Percentiles rank a stretch among this genome's conserved stretches.
Conservation (phyloP, 768 basidiomycete genomes). For the Auricularia sp. region DNA sequence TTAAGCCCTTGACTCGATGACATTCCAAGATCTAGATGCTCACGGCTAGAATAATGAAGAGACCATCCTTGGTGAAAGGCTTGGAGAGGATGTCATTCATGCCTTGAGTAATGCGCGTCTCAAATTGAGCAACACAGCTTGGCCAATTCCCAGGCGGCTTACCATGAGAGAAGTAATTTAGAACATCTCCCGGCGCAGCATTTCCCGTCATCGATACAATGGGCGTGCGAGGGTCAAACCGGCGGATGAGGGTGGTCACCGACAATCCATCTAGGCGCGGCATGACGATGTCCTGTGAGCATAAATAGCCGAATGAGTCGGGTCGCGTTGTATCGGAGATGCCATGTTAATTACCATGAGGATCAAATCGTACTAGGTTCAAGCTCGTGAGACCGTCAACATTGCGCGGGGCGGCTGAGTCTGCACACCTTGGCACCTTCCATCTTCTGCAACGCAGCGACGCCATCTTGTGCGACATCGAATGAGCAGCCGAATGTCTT, state of each 20-base stretch:
- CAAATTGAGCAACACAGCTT: not conserved
- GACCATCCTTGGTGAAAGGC: constrained; percentile 87
- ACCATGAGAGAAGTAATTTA: constrained; percentile 80
- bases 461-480: constrained; percentile 89
- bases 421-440: constrained; percentile 51
- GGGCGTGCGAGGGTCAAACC: constrained; percentile 91
- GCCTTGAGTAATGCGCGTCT: constrained; percentile 26
- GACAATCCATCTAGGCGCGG: constrained; percentile 75
- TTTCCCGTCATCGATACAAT: constrained; percentile 99
- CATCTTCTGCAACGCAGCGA: constrained; percentile 87
- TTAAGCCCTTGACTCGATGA: not conserved
- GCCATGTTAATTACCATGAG: constrained; percentile 53
- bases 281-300: constrained; percentile 79
- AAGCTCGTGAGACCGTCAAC: not conserved
- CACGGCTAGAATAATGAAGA: constrained; percentile 88
- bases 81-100: constrained; percentile 98
- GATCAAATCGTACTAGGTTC: constrained; percentile 73
- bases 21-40: constrained; percentile 7
- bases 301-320: no score
- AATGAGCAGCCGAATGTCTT: constrained; percentile 92
- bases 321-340: no score
- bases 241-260: constrained; percentile 85
- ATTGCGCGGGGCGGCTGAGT: constrained; percentile 16
- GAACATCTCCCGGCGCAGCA: constrained; percentile 75
- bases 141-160: constrained; percentile 6